These are phyloP conservation scores for Yamagishiella unicocca DNA, from an alignment of 139 green algal species.

Conservation along the genomic window DNA sequence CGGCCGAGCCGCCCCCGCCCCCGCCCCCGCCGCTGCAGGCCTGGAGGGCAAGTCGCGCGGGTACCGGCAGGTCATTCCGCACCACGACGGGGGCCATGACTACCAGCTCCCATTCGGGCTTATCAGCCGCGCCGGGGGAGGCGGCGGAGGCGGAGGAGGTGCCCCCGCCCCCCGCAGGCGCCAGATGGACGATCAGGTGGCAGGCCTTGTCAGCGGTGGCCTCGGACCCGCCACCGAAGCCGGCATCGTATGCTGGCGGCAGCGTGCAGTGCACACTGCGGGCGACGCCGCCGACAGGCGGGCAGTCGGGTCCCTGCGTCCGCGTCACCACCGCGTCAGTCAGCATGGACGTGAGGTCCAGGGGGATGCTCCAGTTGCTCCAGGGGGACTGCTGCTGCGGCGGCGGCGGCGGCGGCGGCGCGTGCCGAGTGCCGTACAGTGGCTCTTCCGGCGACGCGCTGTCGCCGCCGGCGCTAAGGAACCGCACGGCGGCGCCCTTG, in stretches of 20 bases:
- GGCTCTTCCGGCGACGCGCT: not conserved
- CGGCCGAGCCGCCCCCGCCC: not conserved
- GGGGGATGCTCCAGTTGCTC: slow-evolving; percentile 34
- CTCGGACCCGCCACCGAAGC: not conserved
- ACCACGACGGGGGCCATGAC: slow-evolving; percentile 68
- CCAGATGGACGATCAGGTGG: slow-evolving; percentile 38
- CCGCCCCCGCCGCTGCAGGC: slow-evolving; percentile 1
- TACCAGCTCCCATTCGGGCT: slow-evolving; percentile 63
- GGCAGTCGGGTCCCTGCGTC: not conserved
- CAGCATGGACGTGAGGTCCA: slow-evolving; percentile 35
- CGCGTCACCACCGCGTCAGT: not conserved
- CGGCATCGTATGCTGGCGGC: not conserved
- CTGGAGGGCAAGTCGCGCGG: slow-evolving; percentile 9
- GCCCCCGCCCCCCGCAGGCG: not conserved
- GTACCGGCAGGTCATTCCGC: slow-evolving; percentile 59
- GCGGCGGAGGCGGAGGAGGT: not conserved
- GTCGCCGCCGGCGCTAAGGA: not conserved
- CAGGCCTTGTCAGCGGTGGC: not conserved
- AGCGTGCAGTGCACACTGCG: not conserved
- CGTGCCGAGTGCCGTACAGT: no score
- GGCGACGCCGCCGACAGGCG: not conserved
- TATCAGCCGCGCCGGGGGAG: not conserved
- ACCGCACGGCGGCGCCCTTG: not conserved
- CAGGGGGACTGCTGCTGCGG: slow-evolving; percentile 4
- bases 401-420: not conserved